These are phyloP conservation scores for Aegilops speltoides DNA, from an alignment of 176 grass and related monocot genomes.

Conservation along the genomic window DNA sequence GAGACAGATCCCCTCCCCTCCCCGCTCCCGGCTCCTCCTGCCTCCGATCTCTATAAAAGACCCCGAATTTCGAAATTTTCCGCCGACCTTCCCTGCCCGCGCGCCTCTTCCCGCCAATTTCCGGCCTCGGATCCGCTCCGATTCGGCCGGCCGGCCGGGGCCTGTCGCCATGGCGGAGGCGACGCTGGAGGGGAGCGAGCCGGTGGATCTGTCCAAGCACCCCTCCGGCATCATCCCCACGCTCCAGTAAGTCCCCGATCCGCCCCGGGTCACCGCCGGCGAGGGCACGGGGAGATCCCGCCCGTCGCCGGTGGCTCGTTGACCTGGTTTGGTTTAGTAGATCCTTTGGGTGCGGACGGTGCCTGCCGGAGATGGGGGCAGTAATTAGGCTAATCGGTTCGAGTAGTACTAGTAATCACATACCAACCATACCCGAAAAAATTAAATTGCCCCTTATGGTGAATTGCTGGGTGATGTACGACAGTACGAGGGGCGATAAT, in stretches of 20 bases:
- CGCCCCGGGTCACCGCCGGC: neutral
- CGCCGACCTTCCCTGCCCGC: neutral
- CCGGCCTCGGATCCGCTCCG: neutral
- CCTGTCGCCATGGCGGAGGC: conserved; percentile 61
- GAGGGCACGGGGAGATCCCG: neutral
- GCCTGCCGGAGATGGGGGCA: neutral
- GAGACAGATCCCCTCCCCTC: conserved; percentile 25
- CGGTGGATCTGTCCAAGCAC: conserved; percentile 84
- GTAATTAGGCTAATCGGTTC: no score
- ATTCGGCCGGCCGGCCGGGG: neutral
- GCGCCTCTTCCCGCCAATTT: conserved; percentile 43
- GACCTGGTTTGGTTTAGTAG: neutral
- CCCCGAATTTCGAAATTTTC: conserved; percentile 43
- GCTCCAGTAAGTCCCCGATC: conserved; percentile 84
- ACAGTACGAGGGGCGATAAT: neutral
- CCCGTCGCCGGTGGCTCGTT: neutral
- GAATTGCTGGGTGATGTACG: neutral
- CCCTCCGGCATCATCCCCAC: conserved; percentile 95
- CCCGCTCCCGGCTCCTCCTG: neutral
- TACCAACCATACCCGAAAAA: no score
- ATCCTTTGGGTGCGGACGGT: neutral
- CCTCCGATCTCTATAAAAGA: conserved; percentile 78
- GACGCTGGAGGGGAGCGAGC: conserved; percentile 72
- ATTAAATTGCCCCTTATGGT: no score
- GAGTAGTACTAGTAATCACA: no score